Evolutionary conservation across 495 filamentous ascomycete species (phyloP).

Genomic region (Penicillium goetzii): DNA sequence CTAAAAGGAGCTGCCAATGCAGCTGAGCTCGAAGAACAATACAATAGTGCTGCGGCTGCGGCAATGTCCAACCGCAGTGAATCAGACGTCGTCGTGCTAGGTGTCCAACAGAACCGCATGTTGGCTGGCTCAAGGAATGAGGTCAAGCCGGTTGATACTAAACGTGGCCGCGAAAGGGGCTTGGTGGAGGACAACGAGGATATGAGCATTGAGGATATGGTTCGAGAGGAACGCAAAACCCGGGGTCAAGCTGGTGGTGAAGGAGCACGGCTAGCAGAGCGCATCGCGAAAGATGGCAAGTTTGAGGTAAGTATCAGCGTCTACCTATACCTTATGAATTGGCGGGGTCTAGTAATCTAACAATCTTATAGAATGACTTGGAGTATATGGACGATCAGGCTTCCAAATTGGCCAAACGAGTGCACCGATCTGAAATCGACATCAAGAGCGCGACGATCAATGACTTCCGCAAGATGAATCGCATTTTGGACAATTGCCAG

Average conservation of each 20-base stretch:
- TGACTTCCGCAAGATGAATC: conserved; percentile 90
- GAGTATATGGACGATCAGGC: conserved; percentile 99
- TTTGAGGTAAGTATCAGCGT: conserved; percentile 62
- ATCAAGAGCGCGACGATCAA: conserved; percentile 85
- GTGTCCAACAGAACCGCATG: conserved; percentile 86
- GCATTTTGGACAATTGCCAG: conserved; percentile 83
- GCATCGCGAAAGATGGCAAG: conserved; percentile 89
- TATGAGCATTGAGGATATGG: conserved; percentile 96
- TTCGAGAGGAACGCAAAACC: conserved; percentile 85
- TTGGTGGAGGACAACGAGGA: conserved; percentile 87
- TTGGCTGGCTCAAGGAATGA: conserved; percentile 75
- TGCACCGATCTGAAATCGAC: conserved; percentile 85
- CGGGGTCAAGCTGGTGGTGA: conserved; percentile 79
- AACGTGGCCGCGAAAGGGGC: conserved; percentile 78
- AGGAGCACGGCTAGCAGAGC: conserved; percentile 79
- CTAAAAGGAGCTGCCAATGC: conserved; percentile 73
- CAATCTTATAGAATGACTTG: conserved; percentile 66
- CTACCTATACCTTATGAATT: background rate
- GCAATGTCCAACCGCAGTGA: conserved; percentile 60
- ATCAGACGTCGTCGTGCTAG: conserved; percentile 74
- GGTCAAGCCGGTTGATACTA: conserved; percentile 73
- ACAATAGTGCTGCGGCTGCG: conserved; percentile 68
- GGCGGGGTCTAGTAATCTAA: conserved; percentile 32
- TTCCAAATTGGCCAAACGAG: conserved; percentile 82
- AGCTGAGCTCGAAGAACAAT: conserved; percentile 79